Conservation (phyloP, 2,329 filamentous ascomycete genomes). For the Coleophoma crateriformis region DNA sequence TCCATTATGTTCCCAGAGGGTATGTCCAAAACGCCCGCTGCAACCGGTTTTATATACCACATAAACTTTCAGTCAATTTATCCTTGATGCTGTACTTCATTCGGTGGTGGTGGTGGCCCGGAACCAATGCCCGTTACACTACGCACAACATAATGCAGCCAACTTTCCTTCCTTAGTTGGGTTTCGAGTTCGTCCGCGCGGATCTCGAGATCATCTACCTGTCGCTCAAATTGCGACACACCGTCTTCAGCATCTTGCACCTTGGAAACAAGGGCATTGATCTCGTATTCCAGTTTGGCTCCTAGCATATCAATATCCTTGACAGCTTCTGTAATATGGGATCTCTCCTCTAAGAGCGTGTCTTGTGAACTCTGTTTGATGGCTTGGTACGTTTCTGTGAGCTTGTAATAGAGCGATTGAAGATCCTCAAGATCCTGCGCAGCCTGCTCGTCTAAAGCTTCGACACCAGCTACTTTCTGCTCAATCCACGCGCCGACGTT, state of each 20-base stretch:
- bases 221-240: conserved; percentile 71
- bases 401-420: conserved; percentile 61
- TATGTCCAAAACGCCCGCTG: conserved; percentile 22
- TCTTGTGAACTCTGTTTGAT: conserved; percentile 64
- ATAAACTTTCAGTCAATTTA: no score
- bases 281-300: conserved; percentile 88
- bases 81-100: no score
- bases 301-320: conserved; percentile 76
- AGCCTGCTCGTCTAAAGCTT: conserved; percentile 55
- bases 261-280: conserved; percentile 71
- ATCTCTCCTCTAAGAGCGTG: conserved; percentile 63
- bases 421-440: conserved; percentile 60
- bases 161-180: conserved; percentile 22
- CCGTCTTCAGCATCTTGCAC: conserved; percentile 85
- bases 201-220: conserved; percentile 66
- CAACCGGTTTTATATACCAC: background rate
- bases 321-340: conserved; percentile 62
- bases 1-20: conserved; percentile 15
- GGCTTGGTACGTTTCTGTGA: conserved; percentile 63
- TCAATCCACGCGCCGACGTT: conserved; percentile 57
- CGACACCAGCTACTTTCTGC: conserved; percentile 48
- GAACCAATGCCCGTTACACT: conserved; percentile 26
- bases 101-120: conserved; percentile 11
- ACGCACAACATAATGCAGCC: conserved; percentile 26
- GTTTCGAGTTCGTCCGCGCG: conserved; percentile 56